These are phyloP conservation scores for Salvia miltiorrhiza DNA, from an alignment of 257 asterid genomes.

Conservation along the genomic window DNA sequence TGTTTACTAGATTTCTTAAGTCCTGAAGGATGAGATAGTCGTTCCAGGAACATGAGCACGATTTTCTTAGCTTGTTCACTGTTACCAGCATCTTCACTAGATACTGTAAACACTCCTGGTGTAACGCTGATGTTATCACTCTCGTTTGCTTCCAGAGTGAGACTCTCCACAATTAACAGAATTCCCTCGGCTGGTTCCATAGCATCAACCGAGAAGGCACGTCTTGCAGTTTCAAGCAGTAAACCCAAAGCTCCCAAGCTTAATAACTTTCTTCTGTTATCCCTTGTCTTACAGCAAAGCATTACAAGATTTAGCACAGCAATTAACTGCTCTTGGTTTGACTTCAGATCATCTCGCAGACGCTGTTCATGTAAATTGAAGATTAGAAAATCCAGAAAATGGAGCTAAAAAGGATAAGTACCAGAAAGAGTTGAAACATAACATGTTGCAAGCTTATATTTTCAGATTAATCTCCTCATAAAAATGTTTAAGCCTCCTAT, in stretches of 20 bases:
- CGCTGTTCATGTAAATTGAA: constrained; percentile 53
- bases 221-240: constrained; percentile 97
- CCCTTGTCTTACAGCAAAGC: constrained; percentile 96
- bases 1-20: constrained; percentile 87
- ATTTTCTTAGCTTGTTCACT: constrained; percentile 98
- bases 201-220: constrained; percentile 95
- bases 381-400: constrained; percentile 23
- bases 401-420: constrained; percentile 6
- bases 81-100: constrained; percentile 83
- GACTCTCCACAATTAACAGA: constrained; percentile 86
- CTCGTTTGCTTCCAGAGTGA: constrained; percentile 95
- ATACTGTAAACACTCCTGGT: constrained; percentile 66
- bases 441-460: constrained; percentile 2
- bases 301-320: constrained; percentile 89
- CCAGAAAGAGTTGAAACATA: constrained; percentile 4
- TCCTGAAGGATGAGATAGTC: constrained; percentile 92
- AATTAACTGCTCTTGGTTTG: constrained; percentile 84
- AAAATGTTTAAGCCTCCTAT: constrained; percentile 3
- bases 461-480: neutral
- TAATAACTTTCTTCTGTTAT: constrained; percentile 78
- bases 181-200: constrained; percentile 99
- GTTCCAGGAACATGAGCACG: constrained; percentile 90
- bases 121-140: constrained; percentile 78
- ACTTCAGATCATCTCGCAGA: constrained; percentile 84
- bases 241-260: constrained; percentile 81